These are phyloP conservation scores for Rachicladosporium sp. DNA, from an alignment of 2,329 filamentous ascomycete genomes.

Conservation along the genomic window DNA sequence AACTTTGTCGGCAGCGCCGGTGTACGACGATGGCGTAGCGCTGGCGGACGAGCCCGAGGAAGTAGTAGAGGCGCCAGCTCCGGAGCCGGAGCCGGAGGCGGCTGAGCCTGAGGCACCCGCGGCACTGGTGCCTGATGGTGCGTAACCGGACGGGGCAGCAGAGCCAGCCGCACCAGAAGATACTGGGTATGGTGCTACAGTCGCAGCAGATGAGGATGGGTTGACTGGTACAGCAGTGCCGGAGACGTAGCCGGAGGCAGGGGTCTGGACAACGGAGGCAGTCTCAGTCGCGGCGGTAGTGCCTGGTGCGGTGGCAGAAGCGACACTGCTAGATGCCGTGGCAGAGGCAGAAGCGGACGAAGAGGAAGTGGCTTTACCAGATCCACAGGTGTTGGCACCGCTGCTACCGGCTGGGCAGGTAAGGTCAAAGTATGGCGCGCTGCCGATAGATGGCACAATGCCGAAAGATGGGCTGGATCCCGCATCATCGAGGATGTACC, in stretches of 20 bases:
- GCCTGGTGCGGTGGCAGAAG: not conserved
- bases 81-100: too few relatives aligned
- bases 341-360: not conserved
- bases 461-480: slow-evolving; percentile 47
- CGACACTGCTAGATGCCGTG: not conserved
- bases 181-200: too few relatives aligned
- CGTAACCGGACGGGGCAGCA: too few relatives aligned
- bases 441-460: slow-evolving; percentile 45
- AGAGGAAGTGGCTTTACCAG: slow-evolving; percentile 1
- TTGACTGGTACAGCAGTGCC: too few relatives aligned
- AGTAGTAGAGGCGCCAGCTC: too few relatives aligned
- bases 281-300: not conserved
- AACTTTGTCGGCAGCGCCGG: too few relatives aligned
- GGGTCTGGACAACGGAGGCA: not conserved
- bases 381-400: slow-evolving; percentile 22
- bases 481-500: slow-evolving; percentile 61
- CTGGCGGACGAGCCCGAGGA: too few relatives aligned
- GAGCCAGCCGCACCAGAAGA: too few relatives aligned
- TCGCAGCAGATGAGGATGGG: too few relatives aligned
- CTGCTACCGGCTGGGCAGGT: slow-evolving; percentile 36
- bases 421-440: slow-evolving; percentile 50
- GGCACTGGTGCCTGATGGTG: too few relatives aligned
- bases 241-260: not conserved
- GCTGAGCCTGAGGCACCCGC: too few relatives aligned
- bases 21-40: too few relatives aligned